Base-by-base conservation (phyloP, 2,329 filamentous ascomycete genomes). In the Cladosporium velox region DNA sequence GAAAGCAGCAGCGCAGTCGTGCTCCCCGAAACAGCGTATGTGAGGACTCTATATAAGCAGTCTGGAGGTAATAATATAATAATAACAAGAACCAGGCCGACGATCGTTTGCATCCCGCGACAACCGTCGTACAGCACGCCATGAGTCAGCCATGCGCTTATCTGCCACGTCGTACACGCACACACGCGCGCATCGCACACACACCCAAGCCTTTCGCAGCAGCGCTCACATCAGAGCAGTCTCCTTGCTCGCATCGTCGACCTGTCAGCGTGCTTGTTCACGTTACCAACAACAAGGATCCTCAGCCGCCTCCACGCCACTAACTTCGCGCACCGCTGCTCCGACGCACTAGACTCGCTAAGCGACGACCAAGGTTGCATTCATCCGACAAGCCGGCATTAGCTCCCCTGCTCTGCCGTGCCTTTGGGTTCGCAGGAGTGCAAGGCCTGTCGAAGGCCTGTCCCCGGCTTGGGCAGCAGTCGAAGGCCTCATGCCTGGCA, bases 271-370 rank as follows among this genome's bases (percentile, higher is more conserved):
- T 54, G 44, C 47, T n/a, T n/a, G 59, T 34, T 28, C 49, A 34
- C 18, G 18, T 49, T 15, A 49, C 30, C 49, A 54, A 12, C 14
- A 1, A n/a, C 60, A 63, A 49, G 60, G 47, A 63, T 54, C 12
- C 47, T 55, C 32, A 57, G 26, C 61, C 61, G 61, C 51, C 61
- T 57, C 61, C 61, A 64, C 35, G 51, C 61, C 51, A 57, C 51
- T 55, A 64, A 28, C 15, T 8, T 26, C 51, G 32, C 61, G 49
- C 51, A 52, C 38, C 61, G 49, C 51, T 32, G 34, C 55, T 64
- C 61, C 60, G 26, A 55, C 52, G 52, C 52, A 14, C 61, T 64
- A 64, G 26, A 1, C 10, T n/a, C 52, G n/a, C 61, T 64, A 64
- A 26, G 4, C 5, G 11, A 24, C 10, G 35, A 14, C 61, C 26